Conservation (phyloP, 2,329 filamentous ascomycete species). For the Talaromyces rugulosus region DNA sequence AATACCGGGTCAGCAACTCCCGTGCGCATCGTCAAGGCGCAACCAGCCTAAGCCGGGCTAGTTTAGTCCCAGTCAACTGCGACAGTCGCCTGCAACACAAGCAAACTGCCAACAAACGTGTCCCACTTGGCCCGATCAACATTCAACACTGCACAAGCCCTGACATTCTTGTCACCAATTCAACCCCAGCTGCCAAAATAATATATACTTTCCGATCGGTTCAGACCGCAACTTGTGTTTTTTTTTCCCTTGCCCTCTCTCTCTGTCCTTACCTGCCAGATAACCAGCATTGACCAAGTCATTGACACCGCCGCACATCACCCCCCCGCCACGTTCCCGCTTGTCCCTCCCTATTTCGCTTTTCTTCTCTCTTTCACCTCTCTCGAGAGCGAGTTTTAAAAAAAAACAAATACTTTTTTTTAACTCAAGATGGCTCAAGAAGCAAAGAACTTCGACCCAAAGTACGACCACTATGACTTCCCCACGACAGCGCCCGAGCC, state of each 20-base stretch:
- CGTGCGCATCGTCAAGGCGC: background rate
- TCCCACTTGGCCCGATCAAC: background rate
- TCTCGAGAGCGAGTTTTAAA: no score
- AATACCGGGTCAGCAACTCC: background rate
- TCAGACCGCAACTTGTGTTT: background rate
- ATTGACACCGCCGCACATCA: background rate
- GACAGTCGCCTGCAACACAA: background rate
- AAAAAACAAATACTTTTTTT: background rate
- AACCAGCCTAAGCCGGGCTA: background rate
- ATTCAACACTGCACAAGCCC: background rate
- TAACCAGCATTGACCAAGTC: background rate
- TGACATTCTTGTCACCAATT: background rate
- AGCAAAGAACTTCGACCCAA: constrained; percentile 59
- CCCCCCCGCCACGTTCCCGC: background rate
- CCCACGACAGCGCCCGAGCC: constrained; percentile 70
- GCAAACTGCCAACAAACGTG: background rate
- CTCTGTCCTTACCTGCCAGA: background rate
- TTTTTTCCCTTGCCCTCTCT: background rate
- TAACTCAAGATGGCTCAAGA: constrained; percentile 9
- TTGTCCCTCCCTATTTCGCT: background rate
- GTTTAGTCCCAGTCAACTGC: background rate
- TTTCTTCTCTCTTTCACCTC: background rate
- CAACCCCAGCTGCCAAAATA: background rate
- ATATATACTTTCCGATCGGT: background rate
- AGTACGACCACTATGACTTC: constrained; percentile 96